Percentiles rank a stretch among this genome's conserved stretches.
These are phyloP conservation scores for Aphanomyces invadans DNA, from an alignment of 352 stramenopile genomes.

Conservation along the genomic window DNA sequence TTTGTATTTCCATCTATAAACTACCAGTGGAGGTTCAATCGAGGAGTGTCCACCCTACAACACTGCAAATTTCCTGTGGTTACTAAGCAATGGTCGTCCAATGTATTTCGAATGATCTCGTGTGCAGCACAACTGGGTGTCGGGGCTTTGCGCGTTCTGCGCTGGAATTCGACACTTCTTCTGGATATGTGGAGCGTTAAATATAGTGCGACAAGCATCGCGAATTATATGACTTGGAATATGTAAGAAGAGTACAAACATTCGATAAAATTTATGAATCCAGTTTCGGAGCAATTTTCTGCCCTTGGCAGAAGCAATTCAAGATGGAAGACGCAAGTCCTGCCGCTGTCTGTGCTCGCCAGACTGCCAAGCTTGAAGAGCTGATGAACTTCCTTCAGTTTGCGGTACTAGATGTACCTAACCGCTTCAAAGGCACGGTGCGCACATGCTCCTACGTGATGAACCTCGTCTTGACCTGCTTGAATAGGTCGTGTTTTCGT, in stretches of 20 bases:
- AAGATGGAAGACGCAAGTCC: not conserved
- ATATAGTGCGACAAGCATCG: no score
- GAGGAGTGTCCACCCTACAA: no score
- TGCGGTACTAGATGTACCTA: conserved; percentile 32
- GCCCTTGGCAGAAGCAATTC: not conserved
- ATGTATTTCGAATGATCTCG: no score
- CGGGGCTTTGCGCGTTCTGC: no score
- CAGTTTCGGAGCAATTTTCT: not conserved
- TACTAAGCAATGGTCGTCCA: no score
- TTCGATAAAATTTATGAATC: not conserved
- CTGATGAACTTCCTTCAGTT: conserved; percentile 82
- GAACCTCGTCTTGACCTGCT: not conserved
- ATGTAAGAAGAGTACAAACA: not conserved
- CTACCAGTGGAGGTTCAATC: no score
- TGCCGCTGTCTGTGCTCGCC: conserved; percentile 43
- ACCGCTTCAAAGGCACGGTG: conserved; percentile 52
- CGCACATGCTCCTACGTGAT: not conserved
- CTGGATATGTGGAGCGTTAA: no score
- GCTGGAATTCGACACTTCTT: no score
- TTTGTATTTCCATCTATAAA: no score
- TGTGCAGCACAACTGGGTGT: no score
- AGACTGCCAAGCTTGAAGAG: conserved; percentile 73
- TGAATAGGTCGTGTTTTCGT: conserved; percentile 72
- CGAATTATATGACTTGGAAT: not conserved
- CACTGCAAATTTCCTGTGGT: no score